These are phyloP conservation scores for Nepenthes alata DNA, from an alignment of 179 eudicot genomes.

Conservation along the genomic window DNA sequence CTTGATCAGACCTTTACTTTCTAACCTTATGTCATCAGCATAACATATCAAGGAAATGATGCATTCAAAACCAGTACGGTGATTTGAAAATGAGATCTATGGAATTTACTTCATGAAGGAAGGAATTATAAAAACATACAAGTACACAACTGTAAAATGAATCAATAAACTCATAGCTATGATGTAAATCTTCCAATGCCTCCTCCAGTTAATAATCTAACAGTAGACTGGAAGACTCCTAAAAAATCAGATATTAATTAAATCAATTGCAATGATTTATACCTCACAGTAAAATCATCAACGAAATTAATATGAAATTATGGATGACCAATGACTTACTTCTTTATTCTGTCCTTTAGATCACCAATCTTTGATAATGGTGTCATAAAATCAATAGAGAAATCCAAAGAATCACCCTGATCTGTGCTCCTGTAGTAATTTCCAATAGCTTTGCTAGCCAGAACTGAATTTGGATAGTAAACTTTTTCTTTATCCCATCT, in stretches of 20 bases:
- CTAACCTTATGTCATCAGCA: no score
- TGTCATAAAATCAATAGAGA: conserved; percentile 21
- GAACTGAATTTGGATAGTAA: conserved; percentile 26
- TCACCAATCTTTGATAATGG: conserved; percentile 17
- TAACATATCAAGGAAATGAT: no score
- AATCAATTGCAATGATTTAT: conserved; percentile 1
- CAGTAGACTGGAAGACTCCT: no score
- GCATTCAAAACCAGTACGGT: no score
- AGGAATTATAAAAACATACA: no score
- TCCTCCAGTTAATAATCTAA: no score
- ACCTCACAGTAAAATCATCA: not conserved
- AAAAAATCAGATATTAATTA: not conserved
- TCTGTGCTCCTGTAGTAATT: conserved; percentile 36
- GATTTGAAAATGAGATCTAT: no score
- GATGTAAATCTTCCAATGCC: no score
- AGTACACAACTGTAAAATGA: no score
- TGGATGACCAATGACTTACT: conserved; percentile 14
- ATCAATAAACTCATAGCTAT: no score
- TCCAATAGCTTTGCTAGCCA: conserved; percentile 28
- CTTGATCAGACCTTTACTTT: no score
- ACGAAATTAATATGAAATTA: not conserved
- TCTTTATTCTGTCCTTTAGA: conserved; percentile 18
- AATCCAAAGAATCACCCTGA: conserved; percentile 27
- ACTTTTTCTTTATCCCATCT: conserved; percentile 28
- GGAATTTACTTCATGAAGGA: no score